A percentile compares a stretch with the other conserved stretches of the same genome.
These are phyloP conservation scores for Echinochloa phyllopogon DNA, from an alignment of 176 grass and related monocot species.

Conservation along the genomic window DNA sequence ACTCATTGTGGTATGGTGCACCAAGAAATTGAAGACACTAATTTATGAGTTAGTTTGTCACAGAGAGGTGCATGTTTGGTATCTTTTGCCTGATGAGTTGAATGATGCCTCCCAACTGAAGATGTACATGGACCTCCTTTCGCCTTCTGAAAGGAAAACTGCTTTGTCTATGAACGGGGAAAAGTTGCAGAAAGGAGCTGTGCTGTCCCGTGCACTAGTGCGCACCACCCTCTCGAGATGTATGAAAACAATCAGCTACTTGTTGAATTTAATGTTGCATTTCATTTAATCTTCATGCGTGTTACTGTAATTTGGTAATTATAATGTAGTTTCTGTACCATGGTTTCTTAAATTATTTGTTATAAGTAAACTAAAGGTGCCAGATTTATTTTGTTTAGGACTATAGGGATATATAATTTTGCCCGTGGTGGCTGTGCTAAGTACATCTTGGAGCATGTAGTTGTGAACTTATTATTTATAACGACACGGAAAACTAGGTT, in stretches of 20 bases:
- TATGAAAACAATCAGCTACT: conserved; percentile 48
- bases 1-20: background rate
- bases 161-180: conserved; percentile 64
- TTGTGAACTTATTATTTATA: conserved; percentile 1
- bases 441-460: background rate
- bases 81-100: conserved; percentile 80
- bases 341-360: background rate
- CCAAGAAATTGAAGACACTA: background rate
- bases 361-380: conserved; percentile 11
- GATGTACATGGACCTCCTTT: conserved; percentile 76
- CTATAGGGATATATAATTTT: background rate
- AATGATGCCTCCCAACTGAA: conserved; percentile 68
- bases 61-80: conserved; percentile 95
- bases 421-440: background rate
- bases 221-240: conserved; percentile 96
- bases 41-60: conserved; percentile 19
- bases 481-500: conserved; percentile 1
- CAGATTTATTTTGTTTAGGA: conserved; percentile 23
- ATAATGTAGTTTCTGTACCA: background rate
- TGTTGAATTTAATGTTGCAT: background rate
- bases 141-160: conserved; percentile 66
- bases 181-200: conserved; percentile 60
- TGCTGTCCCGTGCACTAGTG: conserved; percentile 70
- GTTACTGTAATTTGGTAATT: background rate
- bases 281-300: background rate